These are phyloP conservation scores for Polyporus arcularius DNA, from an alignment of 768 basidiomycete genomes.

Conservation along the genomic window DNA sequence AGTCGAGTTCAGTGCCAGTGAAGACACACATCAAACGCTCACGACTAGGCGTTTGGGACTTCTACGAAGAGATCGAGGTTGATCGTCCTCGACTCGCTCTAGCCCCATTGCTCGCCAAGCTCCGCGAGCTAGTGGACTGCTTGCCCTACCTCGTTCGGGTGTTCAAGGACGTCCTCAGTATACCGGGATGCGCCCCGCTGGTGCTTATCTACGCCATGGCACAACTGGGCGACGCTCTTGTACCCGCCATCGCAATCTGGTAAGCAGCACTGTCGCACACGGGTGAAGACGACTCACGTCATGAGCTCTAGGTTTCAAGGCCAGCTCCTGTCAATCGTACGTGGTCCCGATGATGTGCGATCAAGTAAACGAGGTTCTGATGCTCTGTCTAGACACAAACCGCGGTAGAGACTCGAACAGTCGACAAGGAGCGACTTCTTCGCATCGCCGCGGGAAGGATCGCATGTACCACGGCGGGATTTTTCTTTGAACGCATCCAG, in stretches of 20 bases:
- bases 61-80: slow-evolving; percentile 62
- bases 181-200: slow-evolving; percentile 52
- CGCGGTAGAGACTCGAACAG: slow-evolving; percentile 63
- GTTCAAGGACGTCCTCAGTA: slow-evolving; percentile 58
- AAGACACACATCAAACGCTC: slow-evolving; percentile 48
- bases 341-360: slow-evolving; percentile 14
- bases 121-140: slow-evolving; percentile 46
- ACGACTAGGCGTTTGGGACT: slow-evolving; percentile 71
- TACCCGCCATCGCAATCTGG: slow-evolving; percentile 70
- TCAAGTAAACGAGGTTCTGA: neutral
- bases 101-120: slow-evolving; percentile 47
- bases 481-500: slow-evolving; percentile 44
- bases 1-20: neutral
- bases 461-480: slow-evolving; percentile 47
- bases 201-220: slow-evolving; percentile 47
- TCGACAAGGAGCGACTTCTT: slow-evolving; percentile 58
- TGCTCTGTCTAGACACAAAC: slow-evolving; percentile 52
- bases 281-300: slow-evolving; percentile 32
- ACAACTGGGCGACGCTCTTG: slow-evolving; percentile 44
- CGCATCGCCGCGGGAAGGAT: slow-evolving; percentile 58
- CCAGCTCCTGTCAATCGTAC: slow-evolving; percentile 64
- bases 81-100: slow-evolving; percentile 38
- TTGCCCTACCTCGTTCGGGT: slow-evolving; percentile 67
- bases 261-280: slow-evolving; percentile 25
- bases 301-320: slow-evolving; percentile 48